phyloP scores from a whole-genome alignment of 1,284 basidiomycete species.

The Trametes polyzona region DNA sequence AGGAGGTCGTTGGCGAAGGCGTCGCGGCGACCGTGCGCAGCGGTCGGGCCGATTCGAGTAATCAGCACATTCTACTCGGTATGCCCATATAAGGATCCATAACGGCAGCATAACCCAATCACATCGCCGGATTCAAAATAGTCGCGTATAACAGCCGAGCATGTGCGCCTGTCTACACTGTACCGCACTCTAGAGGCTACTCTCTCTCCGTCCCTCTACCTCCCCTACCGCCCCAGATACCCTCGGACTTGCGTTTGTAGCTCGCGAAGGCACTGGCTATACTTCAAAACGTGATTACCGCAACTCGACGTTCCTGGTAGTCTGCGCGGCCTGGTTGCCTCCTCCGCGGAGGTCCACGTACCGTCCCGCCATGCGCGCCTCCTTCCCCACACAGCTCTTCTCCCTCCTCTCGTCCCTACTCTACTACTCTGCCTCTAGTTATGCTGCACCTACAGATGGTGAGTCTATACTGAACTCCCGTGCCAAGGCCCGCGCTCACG shows the following conservation, averaged over 20 bases:
- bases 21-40: background rate
- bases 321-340: background rate
- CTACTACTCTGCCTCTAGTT: conserved; percentile 5
- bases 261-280: background rate
- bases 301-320: background rate
- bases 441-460: conserved; percentile 49
- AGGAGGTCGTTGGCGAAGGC: background rate
- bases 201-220: background rate
- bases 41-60: background rate
- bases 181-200: background rate
- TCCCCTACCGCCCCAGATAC: conserved; percentile 11
- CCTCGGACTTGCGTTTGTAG: conserved; percentile 1
- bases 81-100: conserved; percentile 1
- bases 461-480: no score
- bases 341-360: conserved; percentile 9
- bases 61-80: background rate
- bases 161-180: background rate
- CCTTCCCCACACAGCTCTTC: conserved; percentile 20
- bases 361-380: conserved; percentile 17
- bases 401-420: conserved; percentile 19
- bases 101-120: no score
- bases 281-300: background rate
- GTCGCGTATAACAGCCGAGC: background rate
- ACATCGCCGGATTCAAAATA: no score
- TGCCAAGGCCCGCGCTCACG: background rate